Evolutionary conservation across 306 rosid species (phyloP), one percentile per base, ranked within the genome.

Genomic region (Macrotyloma uniflorum): DNA sequence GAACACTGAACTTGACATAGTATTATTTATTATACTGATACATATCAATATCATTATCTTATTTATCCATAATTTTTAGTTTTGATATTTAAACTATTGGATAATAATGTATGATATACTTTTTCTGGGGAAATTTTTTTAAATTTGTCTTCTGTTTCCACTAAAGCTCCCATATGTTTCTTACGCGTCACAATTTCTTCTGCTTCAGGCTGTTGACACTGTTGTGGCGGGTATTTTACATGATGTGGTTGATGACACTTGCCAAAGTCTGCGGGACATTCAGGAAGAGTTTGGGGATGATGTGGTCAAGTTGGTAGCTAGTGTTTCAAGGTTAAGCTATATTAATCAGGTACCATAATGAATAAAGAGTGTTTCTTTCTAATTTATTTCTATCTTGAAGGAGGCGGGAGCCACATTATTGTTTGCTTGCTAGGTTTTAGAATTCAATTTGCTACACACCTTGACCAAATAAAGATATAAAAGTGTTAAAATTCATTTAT

Each of bases 191-290:
- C 46, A 13, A 33, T 63, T 76, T 28, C n/a, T n/a, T 74, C 72
- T 49, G 33, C 62, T 83, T 76, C 97, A 94, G 98, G 97, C 98
- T 70, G 87, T 94, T 72, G 91, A 92, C 62, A 94, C 97, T 64
- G 88, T 94, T 4, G 97, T 92, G 85, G 97, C 98, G 62, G 98
- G 98, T 82, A 86, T 94, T 87, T 94, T 94, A 65, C 98, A 94
- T 70, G 98, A 94, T 13, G 92, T 94, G 81, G 90, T 94, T 57
- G 98, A 94, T 81, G 97, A 94, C 68, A 88, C 98, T 51, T 71
- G 87, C 76, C 86, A 88, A 87, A 88, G 90, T 77, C 89, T 94
- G 81, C 85, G 55, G 61, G 86, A 65, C 46, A 80, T 94, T 76
- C 88, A 92, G 86, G 87, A 83, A 80, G 92, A 92, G 72, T 94